Evolutionary conservation across 495 filamentous ascomycete genomes (phyloP), one percentile per base, ranked within the genome.

Genomic region (Daldinia grandis): DNA sequence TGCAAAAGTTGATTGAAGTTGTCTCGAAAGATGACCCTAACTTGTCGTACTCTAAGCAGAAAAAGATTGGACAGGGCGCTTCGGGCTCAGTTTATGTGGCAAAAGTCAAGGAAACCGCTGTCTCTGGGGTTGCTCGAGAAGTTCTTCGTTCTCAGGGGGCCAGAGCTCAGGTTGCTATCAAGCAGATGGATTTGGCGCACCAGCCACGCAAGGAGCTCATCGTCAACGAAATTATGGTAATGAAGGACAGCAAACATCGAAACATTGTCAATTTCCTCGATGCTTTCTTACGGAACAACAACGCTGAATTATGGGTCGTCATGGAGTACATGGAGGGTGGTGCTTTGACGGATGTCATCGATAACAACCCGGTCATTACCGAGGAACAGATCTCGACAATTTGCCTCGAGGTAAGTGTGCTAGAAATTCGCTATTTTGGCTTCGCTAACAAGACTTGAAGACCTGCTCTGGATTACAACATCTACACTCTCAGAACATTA

Each of bases 271-370:
- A 99, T 81, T 99, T 97, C 83, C 84, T 99, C 28, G 95, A 99
- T 76, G 94, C 95, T 0, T 99, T 98, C 85, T 82, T 99, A 74
- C 91, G 94, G 71, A 95, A 97, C 73, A 92, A 93, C 74, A 93
- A 91, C 78, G 87, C 90, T 66, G 96, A 99, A 77, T 86, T 99
- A 28, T 99, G 95, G 95, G 94, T 99, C 21, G 95, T 99, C 33
- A 97, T 99, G 96, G 95, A 99, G 80, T 99, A 95, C 75, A 98
- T 99, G 96, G 95, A 98, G 79, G 95, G 95, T 66, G 95, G 95
- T 78, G 93, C 95, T 53, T 81, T 99, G 76, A 99, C 96, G 0
- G 96, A 99, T 85, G 94, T 99, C 58, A 98, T 98, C 81, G 96
- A 98, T 76, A 97, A 97, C 80, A 99, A 98, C 79, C 87, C 87